Base-by-base conservation (phyloP, 129 eudicot genomes). In the Rutidosis leptorrhynchoides region DNA sequence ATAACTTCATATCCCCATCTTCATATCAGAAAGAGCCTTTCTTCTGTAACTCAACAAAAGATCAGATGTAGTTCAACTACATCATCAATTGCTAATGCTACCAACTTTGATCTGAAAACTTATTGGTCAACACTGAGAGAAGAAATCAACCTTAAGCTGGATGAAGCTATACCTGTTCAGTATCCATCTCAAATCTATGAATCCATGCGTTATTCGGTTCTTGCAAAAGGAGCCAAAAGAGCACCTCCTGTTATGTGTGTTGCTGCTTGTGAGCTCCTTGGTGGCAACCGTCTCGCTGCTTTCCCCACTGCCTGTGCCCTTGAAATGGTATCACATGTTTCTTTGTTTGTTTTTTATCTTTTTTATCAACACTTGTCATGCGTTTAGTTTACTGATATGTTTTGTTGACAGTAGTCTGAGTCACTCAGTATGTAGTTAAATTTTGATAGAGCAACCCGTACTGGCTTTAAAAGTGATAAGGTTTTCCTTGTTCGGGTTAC, bases 271-370 rank as follows among this genome's bases (percentile, higher is more conserved):
- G 98, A 92, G 82, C 89, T 92, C 64, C 85, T 92, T 66, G 95
- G 96, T 42, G 98, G 91, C 65, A 52, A 79, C 74, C 96, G 98
- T 49, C 85, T 64, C 43, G 95, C 98, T 17, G 98, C 96, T 70
- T 92, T 88, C 74, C 98, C 98, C 57, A 92, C 98, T 37, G 98
- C 98, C n/a, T 92, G 98, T 73, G 98, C 98, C 54, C 96, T 92
- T 49, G 98, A 92, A 77, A 88, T 92, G 98, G 98, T 87, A n/a
- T n/a, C n/a, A n/a, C n/a, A 58, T n/a, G 22, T 7, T 42, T 35
- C 51, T 3, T 59, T 21, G 3, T 25, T 9, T 28, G 8, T 15
- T 17, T 42, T 22, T 11, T 40, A n/a, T n/a, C n/a, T 22, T 11
- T 12, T 32, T 62, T 32, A 19, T 49, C 29, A 22, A 21, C 37